phyloP scores from a whole-genome alignment of 2,329 filamentous ascomycete genomes.

The Tolypocladium album region DNA sequence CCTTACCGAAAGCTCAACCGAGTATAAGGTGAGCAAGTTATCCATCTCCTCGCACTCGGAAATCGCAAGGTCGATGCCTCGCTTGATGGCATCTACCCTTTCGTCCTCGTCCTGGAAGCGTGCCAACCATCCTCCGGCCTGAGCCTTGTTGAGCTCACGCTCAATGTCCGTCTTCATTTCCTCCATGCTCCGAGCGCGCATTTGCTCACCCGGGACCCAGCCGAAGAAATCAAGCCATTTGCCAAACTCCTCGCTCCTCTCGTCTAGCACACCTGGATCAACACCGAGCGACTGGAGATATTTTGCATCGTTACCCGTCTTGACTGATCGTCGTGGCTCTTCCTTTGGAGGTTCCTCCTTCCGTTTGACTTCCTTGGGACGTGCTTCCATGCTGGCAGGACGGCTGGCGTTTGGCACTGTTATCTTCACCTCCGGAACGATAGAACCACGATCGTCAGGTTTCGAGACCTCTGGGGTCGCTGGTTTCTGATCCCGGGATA shows the following conservation, averaged over 20 bases:
- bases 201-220: constrained; percentile 68
- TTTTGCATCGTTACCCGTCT: constrained; percentile 64
- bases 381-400: constrained; percentile 22
- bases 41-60: constrained; percentile 94
- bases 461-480: constrained; percentile 16
- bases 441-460: constrained; percentile 20
- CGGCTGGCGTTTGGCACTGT: constrained; percentile 35
- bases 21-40: constrained; percentile 85
- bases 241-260: constrained; percentile 69
- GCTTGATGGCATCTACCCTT: constrained; percentile 75
- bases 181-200: constrained; percentile 65
- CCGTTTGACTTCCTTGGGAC: constrained; percentile 20
- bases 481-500: constrained; percentile 21
- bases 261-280: constrained; percentile 65
- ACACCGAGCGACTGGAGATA: constrained; percentile 71
- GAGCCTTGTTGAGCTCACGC: constrained; percentile 78
- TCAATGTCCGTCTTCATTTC: constrained; percentile 75
- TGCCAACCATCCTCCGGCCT: constrained; percentile 86
- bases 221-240: constrained; percentile 77
- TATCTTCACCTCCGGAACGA: constrained; percentile 48
- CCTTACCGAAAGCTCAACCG: constrained; percentile 81
- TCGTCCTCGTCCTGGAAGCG: constrained; percentile 81
- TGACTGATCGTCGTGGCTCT: constrained; percentile 46
- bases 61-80: constrained; percentile 80
- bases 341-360: constrained; percentile 26